A percentile compares a stretch with the other conserved stretches of the same genome.
Conservation (phyloP, 2,329 filamentous ascomycete genomes). For the Aureobasidium sp. region DNA sequence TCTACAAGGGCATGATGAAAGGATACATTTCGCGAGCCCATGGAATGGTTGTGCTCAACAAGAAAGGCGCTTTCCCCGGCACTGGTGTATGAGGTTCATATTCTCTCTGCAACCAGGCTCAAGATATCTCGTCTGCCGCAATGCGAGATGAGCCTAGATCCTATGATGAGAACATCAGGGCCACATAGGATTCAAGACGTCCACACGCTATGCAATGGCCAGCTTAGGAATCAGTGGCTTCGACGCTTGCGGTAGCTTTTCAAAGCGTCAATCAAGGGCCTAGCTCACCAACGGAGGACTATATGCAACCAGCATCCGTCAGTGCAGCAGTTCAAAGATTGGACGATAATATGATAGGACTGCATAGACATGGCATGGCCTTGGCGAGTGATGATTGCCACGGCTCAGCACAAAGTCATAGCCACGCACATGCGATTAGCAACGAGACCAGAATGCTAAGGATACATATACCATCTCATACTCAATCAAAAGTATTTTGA, state of each 20-base stretch:
- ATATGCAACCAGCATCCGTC: too few species aligned
- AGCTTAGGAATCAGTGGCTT: not conserved
- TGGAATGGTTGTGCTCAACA: constrained; percentile 86
- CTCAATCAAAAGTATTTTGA: not conserved
- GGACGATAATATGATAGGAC: not conserved
- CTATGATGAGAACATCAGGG: not conserved
- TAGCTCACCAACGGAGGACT: not conserved
- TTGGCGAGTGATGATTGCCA: too few species aligned
- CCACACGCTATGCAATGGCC: not conserved
- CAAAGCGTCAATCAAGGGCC: not conserved
- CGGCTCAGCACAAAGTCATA: not conserved
- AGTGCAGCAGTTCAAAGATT: not conserved
- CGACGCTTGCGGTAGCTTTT: not conserved
- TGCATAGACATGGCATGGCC: not conserved
- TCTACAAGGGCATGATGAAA: constrained; percentile 74
- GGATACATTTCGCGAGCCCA: constrained; percentile 92
- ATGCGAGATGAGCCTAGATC: not conserved
- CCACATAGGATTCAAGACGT: not conserved
- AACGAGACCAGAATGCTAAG: not conserved
- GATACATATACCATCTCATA: not conserved
- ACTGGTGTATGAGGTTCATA: constrained; percentile 54
- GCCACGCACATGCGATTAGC: not conserved
- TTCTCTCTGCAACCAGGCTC: too few species aligned
- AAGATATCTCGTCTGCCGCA: not conserved
- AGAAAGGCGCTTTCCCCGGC: constrained; percentile 86